Evolutionary conservation across 1,284 basidiomycete species (phyloP).

Genomic region (Wallemia mellicola): DNA sequence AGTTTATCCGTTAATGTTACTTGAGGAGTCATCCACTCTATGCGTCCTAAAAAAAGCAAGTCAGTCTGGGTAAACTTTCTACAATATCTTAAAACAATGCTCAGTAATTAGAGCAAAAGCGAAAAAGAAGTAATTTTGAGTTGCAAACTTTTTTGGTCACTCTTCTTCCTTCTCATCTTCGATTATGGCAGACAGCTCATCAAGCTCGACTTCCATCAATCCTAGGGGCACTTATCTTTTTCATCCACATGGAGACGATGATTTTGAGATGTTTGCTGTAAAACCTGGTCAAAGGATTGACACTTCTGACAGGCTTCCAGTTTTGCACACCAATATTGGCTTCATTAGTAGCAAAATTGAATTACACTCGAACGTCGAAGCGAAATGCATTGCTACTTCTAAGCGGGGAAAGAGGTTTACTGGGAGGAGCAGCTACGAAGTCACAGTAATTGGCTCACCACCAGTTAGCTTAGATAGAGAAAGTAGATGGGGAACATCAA

Average conservation of each 20-base stretch:
- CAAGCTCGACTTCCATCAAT: background rate
- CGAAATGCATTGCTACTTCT: background rate
- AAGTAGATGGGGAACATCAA: background rate
- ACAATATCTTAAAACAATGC: too few relatives aligned
- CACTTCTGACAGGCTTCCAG: background rate
- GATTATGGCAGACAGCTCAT: too few relatives aligned
- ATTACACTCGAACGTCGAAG: background rate
- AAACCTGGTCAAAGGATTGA: background rate
- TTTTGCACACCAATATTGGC: background rate
- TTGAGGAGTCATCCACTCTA: too few relatives aligned
- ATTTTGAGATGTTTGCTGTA: background rate
- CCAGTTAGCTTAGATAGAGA: background rate
- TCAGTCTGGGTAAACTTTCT: too few relatives aligned
- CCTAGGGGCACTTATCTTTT: background rate
- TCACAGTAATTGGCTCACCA: background rate
- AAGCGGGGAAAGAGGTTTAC: background rate
- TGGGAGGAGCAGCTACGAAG: background rate
- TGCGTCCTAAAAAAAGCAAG: too few relatives aligned
- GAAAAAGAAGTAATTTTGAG: too few relatives aligned
- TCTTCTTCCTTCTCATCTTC: too few relatives aligned
- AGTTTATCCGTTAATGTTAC: too few relatives aligned
- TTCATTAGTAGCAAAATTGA: background rate
- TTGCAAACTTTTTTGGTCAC: too few relatives aligned
- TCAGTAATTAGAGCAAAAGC: too few relatives aligned
- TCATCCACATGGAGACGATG: background rate